These are phyloP conservation scores for Penicillium angulare DNA, from an alignment of 495 filamentous ascomycete species.

Conservation along the genomic window DNA sequence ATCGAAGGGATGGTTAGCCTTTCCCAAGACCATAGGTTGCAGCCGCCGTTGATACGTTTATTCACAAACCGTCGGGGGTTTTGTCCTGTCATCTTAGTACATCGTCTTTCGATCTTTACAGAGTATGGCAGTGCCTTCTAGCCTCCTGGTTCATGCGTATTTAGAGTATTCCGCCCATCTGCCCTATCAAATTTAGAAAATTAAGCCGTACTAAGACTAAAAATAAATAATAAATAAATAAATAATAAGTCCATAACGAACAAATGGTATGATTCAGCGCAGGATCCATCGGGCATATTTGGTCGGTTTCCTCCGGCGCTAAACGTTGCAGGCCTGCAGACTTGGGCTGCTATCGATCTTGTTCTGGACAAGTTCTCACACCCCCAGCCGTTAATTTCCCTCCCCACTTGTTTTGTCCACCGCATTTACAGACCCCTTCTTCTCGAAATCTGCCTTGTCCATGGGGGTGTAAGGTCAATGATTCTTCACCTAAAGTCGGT, in stretches of 20 bases:
- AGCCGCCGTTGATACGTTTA: conserved; percentile 20
- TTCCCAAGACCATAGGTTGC: conserved; percentile 14
- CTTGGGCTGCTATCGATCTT: conserved; percentile 30
- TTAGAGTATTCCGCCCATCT: not conserved
- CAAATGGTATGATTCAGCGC: too few species aligned
- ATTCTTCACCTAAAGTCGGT: conserved; percentile 23
- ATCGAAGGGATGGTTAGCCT: conserved; percentile 22
- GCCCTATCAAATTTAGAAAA: not conserved
- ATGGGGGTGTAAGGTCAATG: conserved; percentile 27
- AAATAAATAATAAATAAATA: not conserved
- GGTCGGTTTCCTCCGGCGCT: conserved; percentile 36
- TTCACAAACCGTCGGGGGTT: conserved; percentile 1
- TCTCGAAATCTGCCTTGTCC: conserved; percentile 40
- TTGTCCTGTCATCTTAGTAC: not conserved
- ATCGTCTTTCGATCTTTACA: not conserved
- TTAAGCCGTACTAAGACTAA: not conserved
- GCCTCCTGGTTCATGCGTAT: too few species aligned
- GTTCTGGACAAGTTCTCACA: conserved; percentile 15
- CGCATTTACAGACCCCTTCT: conserved; percentile 24
- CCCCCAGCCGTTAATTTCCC: conserved; percentile 24
- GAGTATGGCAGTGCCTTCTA: too few species aligned
- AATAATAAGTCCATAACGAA: too few species aligned
- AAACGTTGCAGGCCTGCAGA: conserved; percentile 32
- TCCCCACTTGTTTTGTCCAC: conserved; percentile 23
- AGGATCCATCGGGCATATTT: conserved; percentile 7